Evolutionary conservation across 2,329 filamentous ascomycete species (phyloP), one percentile per base, ranked within the genome.

Genomic region (Fusarium sp.): DNA sequence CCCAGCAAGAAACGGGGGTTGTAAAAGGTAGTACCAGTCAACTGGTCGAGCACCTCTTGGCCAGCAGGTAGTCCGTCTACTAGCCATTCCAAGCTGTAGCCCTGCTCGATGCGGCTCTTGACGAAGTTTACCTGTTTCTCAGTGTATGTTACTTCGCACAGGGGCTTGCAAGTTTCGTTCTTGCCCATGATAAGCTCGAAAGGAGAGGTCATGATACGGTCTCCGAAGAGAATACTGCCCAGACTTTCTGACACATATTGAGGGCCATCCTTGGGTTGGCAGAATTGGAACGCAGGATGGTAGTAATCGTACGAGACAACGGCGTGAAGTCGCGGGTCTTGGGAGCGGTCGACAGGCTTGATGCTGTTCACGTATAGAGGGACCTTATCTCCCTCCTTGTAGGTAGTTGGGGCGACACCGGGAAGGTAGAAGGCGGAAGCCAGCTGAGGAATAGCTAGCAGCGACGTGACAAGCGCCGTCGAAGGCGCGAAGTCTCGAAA

Each of bases 221-320:
- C 96, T 72, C 96, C 96, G 74, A 99, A 99, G 52, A 99, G 82
- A 77, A 99, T 99, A 84, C 95, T 98, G 24, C 96, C 96, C 68
- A 99, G 81, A 65, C 80, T 81, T 82, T 98, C 96, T 40, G 93
- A 91, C 22, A 97, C 89, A 83, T 92, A 88, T 78, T 94, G 80
- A 10, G 94, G 90, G 3, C 93, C 93, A 64, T 85, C 90, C 57
- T 92, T 83, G 3, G 95, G 96, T 73, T 87, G 83, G 81, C 96
- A 99, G 84, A 98, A 97, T 76, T 92, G 90, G 81, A 99, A 97
- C 5, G 87, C 87, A 7, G 90, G 88, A 74, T 96, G 90, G 79
- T 99, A 99, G 84, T 99, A 98, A 81, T 98, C 95, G 85, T 93
- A 99, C 6, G 95, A 93, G 75, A 98, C 91, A 56, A 97, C 91